Percentiles rank a stretch among this genome's conserved stretches.
Evolutionary conservation across 2,329 filamentous ascomycete genomes (phyloP).

Genomic region (Cylindrodendrum hubeiense): DNA sequence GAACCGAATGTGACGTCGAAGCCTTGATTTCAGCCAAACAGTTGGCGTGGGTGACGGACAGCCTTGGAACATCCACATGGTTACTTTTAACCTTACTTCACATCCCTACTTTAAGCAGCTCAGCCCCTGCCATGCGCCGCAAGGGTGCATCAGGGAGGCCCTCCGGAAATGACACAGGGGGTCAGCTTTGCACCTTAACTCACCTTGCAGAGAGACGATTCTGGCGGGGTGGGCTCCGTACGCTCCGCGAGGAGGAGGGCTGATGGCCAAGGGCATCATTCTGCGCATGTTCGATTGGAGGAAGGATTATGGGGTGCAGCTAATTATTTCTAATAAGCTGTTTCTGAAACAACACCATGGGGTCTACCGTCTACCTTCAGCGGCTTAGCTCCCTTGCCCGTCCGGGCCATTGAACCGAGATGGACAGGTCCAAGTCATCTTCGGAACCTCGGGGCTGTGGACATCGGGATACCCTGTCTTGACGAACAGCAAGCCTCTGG

Average conservation of each 20-base stretch:
- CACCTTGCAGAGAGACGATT: background rate
- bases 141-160: background rate
- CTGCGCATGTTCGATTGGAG: background rate
- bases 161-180: constrained; percentile 16
- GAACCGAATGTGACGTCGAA: background rate
- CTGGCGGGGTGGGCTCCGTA: background rate
- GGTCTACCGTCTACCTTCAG: background rate
- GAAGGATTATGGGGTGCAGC: background rate
- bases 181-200: background rate
- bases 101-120: background rate
- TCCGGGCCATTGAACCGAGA: constrained; percentile 17
- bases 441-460: constrained; percentile 12
- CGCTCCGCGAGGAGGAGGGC: background rate
- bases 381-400: constrained; percentile 1
- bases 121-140: background rate
- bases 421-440: constrained; percentile 3
- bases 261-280: background rate
- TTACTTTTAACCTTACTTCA: background rate
- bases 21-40: too few species aligned
- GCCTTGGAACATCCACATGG: background rate
- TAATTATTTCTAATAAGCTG: background rate
- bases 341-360: constrained; percentile 10
- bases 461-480: background rate
- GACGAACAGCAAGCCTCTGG: background rate
- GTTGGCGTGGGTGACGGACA: background rate